Evolutionary conservation across 2,329 filamentous ascomycete species (phyloP).

Genomic region (Xylaria hypoxylon): DNA sequence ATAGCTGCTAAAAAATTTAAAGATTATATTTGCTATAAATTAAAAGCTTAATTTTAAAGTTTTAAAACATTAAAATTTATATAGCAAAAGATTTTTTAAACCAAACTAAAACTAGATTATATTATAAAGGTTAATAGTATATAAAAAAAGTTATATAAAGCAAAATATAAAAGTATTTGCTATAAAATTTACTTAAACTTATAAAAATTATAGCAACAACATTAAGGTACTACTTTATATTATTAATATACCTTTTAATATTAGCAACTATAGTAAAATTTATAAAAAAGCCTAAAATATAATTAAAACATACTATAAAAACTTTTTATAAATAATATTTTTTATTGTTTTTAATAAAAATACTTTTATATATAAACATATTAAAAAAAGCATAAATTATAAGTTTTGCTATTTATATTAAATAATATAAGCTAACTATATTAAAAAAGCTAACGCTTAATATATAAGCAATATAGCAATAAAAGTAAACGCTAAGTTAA

Average conservation of each 20-base stretch:
- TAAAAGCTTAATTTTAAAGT: slow-evolving; percentile 70
- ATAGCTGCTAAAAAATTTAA: slow-evolving; percentile 76
- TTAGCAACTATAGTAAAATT: slow-evolving; percentile 62
- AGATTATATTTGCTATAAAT: slow-evolving; percentile 72
- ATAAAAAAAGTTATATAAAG: slow-evolving; percentile 66
- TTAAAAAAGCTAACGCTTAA: slow-evolving; percentile 76
- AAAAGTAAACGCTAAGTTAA: slow-evolving; percentile 97
- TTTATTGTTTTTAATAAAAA: slow-evolving; percentile 81
- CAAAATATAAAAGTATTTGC: slow-evolving; percentile 70
- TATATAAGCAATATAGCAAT: slow-evolving; percentile 95
- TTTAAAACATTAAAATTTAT: slow-evolving; percentile 86
- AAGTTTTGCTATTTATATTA: slow-evolving; percentile 87
- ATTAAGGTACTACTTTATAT: slow-evolving; percentile 54
- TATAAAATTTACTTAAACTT: slow-evolving; percentile 58
- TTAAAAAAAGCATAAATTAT: slow-evolving; percentile 92
- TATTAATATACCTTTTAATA: slow-evolving; percentile 50
- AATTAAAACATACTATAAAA: slow-evolving; percentile 64
- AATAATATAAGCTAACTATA: slow-evolving; percentile 77
- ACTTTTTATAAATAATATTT: slow-evolving; percentile 79
- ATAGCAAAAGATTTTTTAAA: slow-evolving; percentile 79
- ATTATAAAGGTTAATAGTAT: slow-evolving; percentile 80
- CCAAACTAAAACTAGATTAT: slow-evolving; percentile 72
- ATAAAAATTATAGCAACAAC: slow-evolving; percentile 63
- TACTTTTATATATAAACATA: slow-evolving; percentile 77
- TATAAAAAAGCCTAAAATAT: slow-evolving; percentile 67